Conservation (phyloP, 2,329 filamentous ascomycete species). For the Fusarium decemcellulare region DNA sequence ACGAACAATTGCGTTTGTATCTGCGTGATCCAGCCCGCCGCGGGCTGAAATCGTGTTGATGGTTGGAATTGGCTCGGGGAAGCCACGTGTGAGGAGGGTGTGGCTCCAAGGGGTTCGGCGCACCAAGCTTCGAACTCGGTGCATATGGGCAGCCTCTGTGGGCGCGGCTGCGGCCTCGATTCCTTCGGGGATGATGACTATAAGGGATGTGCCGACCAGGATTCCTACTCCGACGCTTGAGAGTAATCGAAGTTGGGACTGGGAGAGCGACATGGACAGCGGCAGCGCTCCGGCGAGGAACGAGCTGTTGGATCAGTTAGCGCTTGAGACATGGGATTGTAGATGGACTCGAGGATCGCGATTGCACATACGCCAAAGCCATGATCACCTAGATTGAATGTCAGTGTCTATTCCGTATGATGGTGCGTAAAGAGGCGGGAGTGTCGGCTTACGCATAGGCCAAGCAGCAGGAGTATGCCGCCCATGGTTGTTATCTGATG, state of each 20-base stretch:
- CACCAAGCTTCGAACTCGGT: slow-evolving; percentile 51
- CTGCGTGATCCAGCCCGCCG: slow-evolving; percentile 13
- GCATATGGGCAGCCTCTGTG: slow-evolving; percentile 56
- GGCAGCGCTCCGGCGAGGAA: slow-evolving; percentile 94
- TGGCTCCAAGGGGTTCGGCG: slow-evolving; percentile 51
- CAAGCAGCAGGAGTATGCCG: slow-evolving; percentile 57
- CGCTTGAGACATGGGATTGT: slow-evolving; percentile 16
- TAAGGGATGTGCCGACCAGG: slow-evolving; percentile 92
- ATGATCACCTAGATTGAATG: slow-evolving; percentile 63
- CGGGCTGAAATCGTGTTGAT: slow-evolving; percentile 28
- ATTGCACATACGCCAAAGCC: slow-evolving; percentile 68
- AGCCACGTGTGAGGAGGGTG: slow-evolving; percentile 42
- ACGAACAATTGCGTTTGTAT: slow-evolving; percentile 34
- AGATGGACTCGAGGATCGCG: slow-evolving; percentile 26
- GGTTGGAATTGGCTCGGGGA: slow-evolving; percentile 42
- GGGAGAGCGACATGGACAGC: slow-evolving; percentile 88
- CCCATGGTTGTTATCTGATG: slow-evolving; percentile 51
- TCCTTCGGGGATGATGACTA: slow-evolving; percentile 98
- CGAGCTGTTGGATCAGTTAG: slow-evolving; percentile 71
- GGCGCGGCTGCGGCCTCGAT: slow-evolving; percentile 87
- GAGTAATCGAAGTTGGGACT: slow-evolving; percentile 88
- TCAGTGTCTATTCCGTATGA: slow-evolving; percentile 37
- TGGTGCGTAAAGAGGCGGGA: background rate
- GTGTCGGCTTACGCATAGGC: slow-evolving; percentile 55
- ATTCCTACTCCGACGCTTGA: slow-evolving; percentile 95